Conservation (phyloP, 2,329 filamentous ascomycete species). For the Madurella fahalii region DNA sequence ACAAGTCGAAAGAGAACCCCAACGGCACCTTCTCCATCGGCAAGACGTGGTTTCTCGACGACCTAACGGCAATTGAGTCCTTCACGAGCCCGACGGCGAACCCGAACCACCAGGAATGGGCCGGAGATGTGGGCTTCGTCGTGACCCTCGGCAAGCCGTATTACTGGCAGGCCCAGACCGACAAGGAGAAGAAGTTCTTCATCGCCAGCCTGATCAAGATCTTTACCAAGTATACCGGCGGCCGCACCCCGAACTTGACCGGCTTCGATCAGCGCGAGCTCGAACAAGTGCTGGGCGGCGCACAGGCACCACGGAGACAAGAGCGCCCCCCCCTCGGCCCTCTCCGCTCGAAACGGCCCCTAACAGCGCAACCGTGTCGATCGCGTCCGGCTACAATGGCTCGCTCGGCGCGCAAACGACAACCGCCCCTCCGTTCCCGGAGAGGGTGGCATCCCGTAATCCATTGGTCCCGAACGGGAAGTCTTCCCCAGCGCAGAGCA, state of each 20-base stretch:
- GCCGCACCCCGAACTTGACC: conserved; percentile 69
- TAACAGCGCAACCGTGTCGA: conserved; percentile 24
- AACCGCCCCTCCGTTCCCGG: conserved; percentile 12
- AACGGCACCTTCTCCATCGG: conserved; percentile 96
- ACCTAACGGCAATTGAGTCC: conserved; percentile 77
- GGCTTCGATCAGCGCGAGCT: conserved; percentile 80
- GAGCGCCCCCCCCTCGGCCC: conserved; percentile 26
- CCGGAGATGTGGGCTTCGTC: conserved; percentile 76
- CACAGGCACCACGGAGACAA: conserved; percentile 25
- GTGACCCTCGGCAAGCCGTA: conserved; percentile 92
- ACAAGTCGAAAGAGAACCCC: conserved; percentile 93
- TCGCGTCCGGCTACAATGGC: conserved; percentile 30
- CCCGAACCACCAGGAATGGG: conserved; percentile 67
- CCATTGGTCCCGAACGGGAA: conserved; percentile 30
- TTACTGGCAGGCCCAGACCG: conserved; percentile 90
- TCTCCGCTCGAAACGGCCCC: conserved; percentile 20
- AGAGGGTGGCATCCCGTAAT: conserved; percentile 29
- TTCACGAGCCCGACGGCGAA: conserved; percentile 61
- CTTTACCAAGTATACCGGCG: conserved; percentile 91
- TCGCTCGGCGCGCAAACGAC: conserved; percentile 17
- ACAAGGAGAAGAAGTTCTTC: conserved; percentile 98
- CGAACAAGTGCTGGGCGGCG: conserved; percentile 66
- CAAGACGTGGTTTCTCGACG: conserved; percentile 96
- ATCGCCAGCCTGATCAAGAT: conserved; percentile 95
- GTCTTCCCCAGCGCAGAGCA: conserved; percentile 48